Evolutionary conservation across 371 early-diverging fungal species (phyloP).

Genomic region (Mortierella sp.): DNA sequence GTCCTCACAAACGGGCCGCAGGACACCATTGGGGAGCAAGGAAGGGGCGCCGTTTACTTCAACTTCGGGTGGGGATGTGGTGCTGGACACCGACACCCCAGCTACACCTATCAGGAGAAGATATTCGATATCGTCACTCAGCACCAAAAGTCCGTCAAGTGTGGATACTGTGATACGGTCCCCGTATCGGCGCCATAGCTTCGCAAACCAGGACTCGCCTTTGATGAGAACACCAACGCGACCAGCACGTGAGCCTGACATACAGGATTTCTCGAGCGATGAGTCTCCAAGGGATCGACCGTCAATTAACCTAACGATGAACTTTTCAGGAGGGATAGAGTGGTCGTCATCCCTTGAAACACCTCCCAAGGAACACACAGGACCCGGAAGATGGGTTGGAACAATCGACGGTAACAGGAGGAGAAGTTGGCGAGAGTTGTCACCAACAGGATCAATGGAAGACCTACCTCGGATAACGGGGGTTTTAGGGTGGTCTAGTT

Average conservation of each 20-base stretch:
- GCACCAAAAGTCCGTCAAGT: constrained; percentile 15
- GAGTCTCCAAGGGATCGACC: not conserved
- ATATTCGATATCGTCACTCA: constrained; percentile 13
- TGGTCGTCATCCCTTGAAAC: constrained; percentile 40
- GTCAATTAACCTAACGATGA: not conserved
- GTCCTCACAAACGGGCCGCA: too few relatives aligned
- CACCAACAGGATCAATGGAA: constrained; percentile 1
- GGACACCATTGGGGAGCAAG: not conserved
- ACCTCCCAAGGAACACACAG: constrained; percentile 9
- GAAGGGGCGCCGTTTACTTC: not conserved
- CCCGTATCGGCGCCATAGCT: constrained; percentile 4
- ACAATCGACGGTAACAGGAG: constrained; percentile 3
- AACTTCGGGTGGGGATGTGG: too few relatives aligned
- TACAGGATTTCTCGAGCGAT: not conserved
- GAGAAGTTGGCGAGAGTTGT: constrained; percentile 16
- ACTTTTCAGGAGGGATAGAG: constrained; percentile 8
- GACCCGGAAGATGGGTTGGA: not conserved
- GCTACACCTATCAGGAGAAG: constrained; percentile 3
- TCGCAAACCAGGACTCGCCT: constrained; percentile 9
- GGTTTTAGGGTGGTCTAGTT: constrained; percentile 24
- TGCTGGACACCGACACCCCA: too few relatives aligned
- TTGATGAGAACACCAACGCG: constrained; percentile 6
- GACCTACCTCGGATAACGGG: constrained; percentile 3
- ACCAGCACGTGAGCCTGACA: not conserved
- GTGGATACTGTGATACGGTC: not conserved